Evolutionary conservation across 352 stramenopile genomes (phyloP).

Genomic region (Saprolegnia diclina): DNA sequence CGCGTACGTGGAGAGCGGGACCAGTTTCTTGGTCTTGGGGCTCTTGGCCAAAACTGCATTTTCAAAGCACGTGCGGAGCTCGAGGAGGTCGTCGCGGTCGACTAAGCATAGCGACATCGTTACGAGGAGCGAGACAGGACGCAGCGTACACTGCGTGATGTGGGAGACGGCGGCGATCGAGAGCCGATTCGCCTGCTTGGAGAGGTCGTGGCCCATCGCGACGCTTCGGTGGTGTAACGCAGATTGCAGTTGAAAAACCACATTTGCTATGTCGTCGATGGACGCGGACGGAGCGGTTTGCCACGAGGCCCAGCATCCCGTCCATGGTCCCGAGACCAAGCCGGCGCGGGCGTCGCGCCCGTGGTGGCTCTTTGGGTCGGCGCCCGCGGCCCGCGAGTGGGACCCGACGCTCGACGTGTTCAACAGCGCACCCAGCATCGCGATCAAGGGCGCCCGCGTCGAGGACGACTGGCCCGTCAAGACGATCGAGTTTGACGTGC

Average conservation of each 20-base stretch:
- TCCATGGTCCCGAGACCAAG: too few relatives aligned
- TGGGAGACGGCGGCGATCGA: constrained; percentile 46
- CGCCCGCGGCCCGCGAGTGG: background rate
- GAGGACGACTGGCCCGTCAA: constrained; percentile 77
- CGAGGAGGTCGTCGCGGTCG: constrained; percentile 37
- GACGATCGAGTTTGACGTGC: constrained; percentile 81
- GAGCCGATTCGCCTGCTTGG: constrained; percentile 37
- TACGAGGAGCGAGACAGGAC: too few relatives aligned
- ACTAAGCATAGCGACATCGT: constrained; percentile 29
- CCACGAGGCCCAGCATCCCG: too few relatives aligned
- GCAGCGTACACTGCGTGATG: constrained; percentile 46
- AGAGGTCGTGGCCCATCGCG: constrained; percentile 35
- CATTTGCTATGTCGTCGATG: too few relatives aligned
- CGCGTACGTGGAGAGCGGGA: background rate
- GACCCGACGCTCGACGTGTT: constrained; percentile 23
- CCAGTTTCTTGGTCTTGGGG: constrained; percentile 14
- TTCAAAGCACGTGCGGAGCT: constrained; percentile 32
- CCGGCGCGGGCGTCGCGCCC: too few relatives aligned
- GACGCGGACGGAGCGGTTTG: too few relatives aligned
- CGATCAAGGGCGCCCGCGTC: constrained; percentile 15
- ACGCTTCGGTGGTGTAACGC: too few relatives aligned
- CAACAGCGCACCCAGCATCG: constrained; percentile 10
- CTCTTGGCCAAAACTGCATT: constrained; percentile 1
- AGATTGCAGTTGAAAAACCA: too few relatives aligned
- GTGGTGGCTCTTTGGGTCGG: constrained; percentile 15